A percentile compares a stretch with the other conserved stretches of the same genome.
phyloP scores from a whole-genome alignment of 495 filamentous ascomycete species.

The Hypoxylon rickii region DNA sequence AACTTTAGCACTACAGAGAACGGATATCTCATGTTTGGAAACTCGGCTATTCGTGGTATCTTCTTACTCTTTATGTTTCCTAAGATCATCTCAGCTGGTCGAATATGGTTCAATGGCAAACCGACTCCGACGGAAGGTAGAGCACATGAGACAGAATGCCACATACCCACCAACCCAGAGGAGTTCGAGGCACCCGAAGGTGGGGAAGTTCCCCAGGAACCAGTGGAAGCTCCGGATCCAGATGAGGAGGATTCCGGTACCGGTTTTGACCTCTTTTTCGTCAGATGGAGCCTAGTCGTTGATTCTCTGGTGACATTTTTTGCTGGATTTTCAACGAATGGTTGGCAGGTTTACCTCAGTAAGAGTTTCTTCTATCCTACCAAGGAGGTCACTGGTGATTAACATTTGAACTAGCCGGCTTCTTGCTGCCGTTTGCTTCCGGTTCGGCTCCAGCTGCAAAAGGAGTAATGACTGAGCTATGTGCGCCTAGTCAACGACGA shows the following conservation, averaged over 20 bases:
- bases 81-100: conserved; percentile 54
- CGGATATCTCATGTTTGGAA: conserved; percentile 56
- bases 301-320: conserved; percentile 58
- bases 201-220: conserved; percentile 50
- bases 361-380: background rate
- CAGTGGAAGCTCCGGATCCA: conserved; percentile 31
- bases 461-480: conserved; percentile 62
- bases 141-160: conserved; percentile 9
- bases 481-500: conserved; percentile 47
- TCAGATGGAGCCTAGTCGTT: conserved; percentile 54
- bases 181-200: conserved; percentile 47
- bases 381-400: background rate
- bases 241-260: conserved; percentile 39
- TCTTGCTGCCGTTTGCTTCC: conserved; percentile 58
- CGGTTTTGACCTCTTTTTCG: conserved; percentile 60
- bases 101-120: conserved; percentile 47
- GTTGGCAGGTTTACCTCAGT: conserved; percentile 62
- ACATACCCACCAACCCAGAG: conserved; percentile 40
- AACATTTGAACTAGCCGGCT: conserved; percentile 40
- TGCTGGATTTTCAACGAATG: conserved; percentile 52
- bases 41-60: conserved; percentile 55
- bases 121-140: conserved; percentile 5
- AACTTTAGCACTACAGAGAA: conserved; percentile 58
- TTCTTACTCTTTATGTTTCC: conserved; percentile 62
- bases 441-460: conserved; percentile 61